Percentiles rank a stretch among this genome's conserved stretches.
These are phyloP conservation scores for Catunica adiposa DNA, from an alignment of 2,329 filamentous ascomycete genomes.

Conservation along the genomic window DNA sequence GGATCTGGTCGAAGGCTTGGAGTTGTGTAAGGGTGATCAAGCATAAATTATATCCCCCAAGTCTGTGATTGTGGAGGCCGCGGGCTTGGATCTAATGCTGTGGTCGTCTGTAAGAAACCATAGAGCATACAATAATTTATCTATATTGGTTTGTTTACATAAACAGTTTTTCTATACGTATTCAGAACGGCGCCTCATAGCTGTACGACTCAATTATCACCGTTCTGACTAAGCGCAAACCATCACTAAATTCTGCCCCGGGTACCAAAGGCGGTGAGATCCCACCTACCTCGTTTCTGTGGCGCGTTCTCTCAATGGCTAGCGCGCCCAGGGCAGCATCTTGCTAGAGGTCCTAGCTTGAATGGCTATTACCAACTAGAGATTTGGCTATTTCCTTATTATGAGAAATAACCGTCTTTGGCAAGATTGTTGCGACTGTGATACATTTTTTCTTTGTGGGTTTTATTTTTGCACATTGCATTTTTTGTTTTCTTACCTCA, in stretches of 20 bases:
- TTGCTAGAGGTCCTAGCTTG: not conserved
- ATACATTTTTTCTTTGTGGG: conserved; percentile 1
- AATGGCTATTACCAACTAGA: not conserved
- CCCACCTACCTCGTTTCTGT: not conserved
- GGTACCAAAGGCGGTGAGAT: not conserved
- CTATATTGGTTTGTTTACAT: not conserved
- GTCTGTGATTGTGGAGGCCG: too few relatives aligned
- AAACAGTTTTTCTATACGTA: not conserved
- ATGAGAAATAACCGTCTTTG: not conserved
- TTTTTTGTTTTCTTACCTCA: not conserved
- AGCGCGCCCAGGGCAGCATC: not conserved
- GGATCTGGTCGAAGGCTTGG: not conserved
- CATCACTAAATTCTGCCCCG: not conserved
- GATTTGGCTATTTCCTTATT: conserved; percentile 2
- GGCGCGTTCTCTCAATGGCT: conserved; percentile 3
- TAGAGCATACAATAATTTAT: too few relatives aligned
- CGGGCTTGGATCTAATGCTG: too few relatives aligned
- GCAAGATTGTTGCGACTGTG: not conserved
- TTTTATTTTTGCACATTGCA: not conserved
- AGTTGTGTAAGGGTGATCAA: too few relatives aligned
- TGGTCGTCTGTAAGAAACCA: not conserved
- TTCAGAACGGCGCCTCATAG: too few relatives aligned
- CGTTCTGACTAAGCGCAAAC: not conserved
- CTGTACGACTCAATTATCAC: too few relatives aligned
- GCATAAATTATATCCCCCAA: too few relatives aligned